Conservation (phyloP, 352 stramenopile genomes). For the Peronospora belbahrii region DNA sequence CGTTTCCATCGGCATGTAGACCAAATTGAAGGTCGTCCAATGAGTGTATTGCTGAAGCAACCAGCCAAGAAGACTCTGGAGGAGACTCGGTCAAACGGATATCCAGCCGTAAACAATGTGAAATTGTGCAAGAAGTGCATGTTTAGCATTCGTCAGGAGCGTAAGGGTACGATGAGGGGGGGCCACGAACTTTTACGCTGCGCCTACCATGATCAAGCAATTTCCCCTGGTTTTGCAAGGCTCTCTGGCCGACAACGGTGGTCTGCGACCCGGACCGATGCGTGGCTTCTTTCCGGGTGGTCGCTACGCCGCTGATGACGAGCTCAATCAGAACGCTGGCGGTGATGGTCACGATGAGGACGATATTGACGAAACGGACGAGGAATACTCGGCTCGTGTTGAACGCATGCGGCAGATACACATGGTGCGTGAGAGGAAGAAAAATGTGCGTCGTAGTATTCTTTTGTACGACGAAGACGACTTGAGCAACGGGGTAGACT, state of each 20-base stretch:
- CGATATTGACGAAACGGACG: conserved; percentile 39
- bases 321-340: conserved; percentile 20
- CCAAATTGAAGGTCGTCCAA: conserved; percentile 13
- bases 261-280: conserved; percentile 22
- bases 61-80: conserved; percentile 37
- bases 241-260: conserved; percentile 24
- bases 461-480: conserved; percentile 40
- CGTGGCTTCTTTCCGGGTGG: conserved; percentile 28
- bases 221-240: conserved; percentile 37
- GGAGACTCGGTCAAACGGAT: conserved; percentile 32
- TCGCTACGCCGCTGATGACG: conserved; percentile 34
- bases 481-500: conserved; percentile 24
- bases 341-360: conserved; percentile 21
- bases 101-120: conserved; percentile 53
- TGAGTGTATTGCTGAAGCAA: conserved; percentile 30
- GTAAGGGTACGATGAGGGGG: conserved; percentile 45
- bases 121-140: conserved; percentile 80
- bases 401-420: conserved; percentile 56
- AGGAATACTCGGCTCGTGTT: conserved; percentile 42
- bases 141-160: conserved; percentile 53
- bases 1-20: conserved; percentile 11
- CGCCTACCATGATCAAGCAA: conserved; percentile 42
- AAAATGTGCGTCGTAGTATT: conserved; percentile 35
- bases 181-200: conserved; percentile 39
- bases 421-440: conserved; percentile 57